These are phyloP conservation scores for Wickerhamomyces rabaulensis DNA, from an alignment of 805 yeast genomes.

Conservation along the genomic window DNA sequence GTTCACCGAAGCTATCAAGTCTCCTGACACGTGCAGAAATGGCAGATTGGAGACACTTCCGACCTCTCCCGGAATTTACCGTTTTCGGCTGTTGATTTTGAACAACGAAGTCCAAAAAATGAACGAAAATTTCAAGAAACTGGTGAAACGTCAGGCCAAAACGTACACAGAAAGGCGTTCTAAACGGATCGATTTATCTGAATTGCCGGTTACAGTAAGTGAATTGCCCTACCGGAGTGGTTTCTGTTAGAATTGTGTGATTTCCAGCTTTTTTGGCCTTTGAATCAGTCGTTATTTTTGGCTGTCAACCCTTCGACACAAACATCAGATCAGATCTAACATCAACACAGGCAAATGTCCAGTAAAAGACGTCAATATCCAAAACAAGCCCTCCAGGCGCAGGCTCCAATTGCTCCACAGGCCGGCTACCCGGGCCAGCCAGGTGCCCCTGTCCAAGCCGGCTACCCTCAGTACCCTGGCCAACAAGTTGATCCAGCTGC, in stretches of 20 bases:
- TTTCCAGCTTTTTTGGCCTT: background rate
- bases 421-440: conserved; percentile 18
- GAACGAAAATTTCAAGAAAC: background rate
- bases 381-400: conserved; percentile 1
- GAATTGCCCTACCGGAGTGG: background rate
- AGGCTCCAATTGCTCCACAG: conserved; percentile 1
- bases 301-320: background rate
- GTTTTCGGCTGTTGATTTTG: background rate
- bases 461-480: conserved; percentile 11
- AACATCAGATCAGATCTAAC: background rate
- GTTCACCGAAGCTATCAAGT: background rate
- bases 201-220: background rate
- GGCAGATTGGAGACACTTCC: background rate
- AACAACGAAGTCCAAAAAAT: background rate
- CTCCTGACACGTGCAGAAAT: background rate
- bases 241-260: background rate
- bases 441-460: conserved; percentile 14
- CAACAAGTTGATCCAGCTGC: conserved; percentile 11
- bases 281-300: background rate
- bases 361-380: conserved; percentile 17
- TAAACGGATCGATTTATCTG: background rate
- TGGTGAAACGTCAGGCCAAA: background rate
- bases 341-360: background rate
- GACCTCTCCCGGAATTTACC: background rate
- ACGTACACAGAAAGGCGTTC: background rate